Conservation (phyloP, 371 early-diverging fungal genomes). For the Choanephora cucurbitarum region DNA sequence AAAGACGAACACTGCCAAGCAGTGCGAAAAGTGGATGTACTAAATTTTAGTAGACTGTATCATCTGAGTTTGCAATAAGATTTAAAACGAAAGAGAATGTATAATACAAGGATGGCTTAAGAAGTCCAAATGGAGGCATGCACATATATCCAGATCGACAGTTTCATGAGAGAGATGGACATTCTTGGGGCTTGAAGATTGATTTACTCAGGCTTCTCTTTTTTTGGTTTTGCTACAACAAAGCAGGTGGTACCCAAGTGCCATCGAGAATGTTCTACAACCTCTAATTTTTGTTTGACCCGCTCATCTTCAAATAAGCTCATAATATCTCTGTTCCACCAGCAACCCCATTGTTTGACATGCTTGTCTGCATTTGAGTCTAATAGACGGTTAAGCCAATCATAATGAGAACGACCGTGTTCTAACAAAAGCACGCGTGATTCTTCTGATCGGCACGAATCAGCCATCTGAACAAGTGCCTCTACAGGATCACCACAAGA, state of each 20-base stretch:
- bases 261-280: conserved; percentile 61
- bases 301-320: conserved; percentile 54
- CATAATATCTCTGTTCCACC: conserved; percentile 86
- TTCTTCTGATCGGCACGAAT: conserved; percentile 55
- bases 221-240: conserved; percentile 57
- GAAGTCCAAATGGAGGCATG: too few relatives aligned
- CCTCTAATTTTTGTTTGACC: conserved; percentile 59
- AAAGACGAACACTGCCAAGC: too few relatives aligned
- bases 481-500: conserved; percentile 70
- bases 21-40: too few relatives aligned
- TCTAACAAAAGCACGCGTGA: conserved; percentile 75
- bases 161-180: too few relatives aligned
- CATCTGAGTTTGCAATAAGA: too few relatives aligned
- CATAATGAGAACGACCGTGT: conserved; percentile 72
- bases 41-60: too few relatives aligned
- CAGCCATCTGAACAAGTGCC: conserved; percentile 65
- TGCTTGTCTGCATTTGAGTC: conserved; percentile 73
- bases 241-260: conserved; percentile 84
- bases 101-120: too few relatives aligned
- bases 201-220: too few relatives aligned
- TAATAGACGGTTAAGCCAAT: conserved; percentile 67
- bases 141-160: too few relatives aligned
- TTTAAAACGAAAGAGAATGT: too few relatives aligned
- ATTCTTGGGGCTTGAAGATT: too few relatives aligned
- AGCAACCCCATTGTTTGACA: conserved; percentile 83